A percentile compares a stretch with the other conserved stretches of the same genome.
Evolutionary conservation across 331 rosid genomes (phyloP).

Genomic region (Ulmus americana): DNA sequence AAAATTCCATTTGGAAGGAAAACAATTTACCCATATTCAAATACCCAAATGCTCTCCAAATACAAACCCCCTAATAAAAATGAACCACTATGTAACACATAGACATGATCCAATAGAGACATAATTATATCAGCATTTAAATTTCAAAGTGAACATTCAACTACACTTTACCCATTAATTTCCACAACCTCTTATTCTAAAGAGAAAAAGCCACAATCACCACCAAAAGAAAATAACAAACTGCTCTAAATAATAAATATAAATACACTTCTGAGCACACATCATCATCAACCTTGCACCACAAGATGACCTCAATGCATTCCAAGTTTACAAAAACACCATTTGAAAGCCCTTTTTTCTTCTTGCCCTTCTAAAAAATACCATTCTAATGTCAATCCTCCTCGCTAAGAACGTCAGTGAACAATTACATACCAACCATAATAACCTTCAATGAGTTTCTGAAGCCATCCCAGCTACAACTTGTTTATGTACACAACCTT

Average conservation of each 20-base stretch:
- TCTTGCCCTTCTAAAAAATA: conserved; percentile 20
- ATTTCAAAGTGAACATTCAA: neutral
- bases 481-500: conserved; percentile 47
- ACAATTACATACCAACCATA: conserved; percentile 34
- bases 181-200: neutral
- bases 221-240: neutral
- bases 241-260: neutral
- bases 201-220: neutral
- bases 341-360: neutral
- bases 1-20: no score
- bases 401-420: conserved; percentile 28
- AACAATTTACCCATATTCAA: no score
- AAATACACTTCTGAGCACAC: neutral
- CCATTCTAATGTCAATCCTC: conserved; percentile 32
- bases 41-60: no score
- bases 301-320: neutral
- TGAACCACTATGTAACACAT: no score
- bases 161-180: neutral
- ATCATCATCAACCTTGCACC: neutral
- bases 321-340: conserved; percentile 3
- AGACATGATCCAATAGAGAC: neutral
- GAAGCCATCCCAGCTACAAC: conserved; percentile 27
- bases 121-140: neutral
- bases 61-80: no score
- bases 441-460: conserved; percentile 21